Evolutionary conservation across 1,284 basidiomycete species (phyloP), one percentile per base, ranked within the genome.

Genomic region (Pascua sp.): DNA sequence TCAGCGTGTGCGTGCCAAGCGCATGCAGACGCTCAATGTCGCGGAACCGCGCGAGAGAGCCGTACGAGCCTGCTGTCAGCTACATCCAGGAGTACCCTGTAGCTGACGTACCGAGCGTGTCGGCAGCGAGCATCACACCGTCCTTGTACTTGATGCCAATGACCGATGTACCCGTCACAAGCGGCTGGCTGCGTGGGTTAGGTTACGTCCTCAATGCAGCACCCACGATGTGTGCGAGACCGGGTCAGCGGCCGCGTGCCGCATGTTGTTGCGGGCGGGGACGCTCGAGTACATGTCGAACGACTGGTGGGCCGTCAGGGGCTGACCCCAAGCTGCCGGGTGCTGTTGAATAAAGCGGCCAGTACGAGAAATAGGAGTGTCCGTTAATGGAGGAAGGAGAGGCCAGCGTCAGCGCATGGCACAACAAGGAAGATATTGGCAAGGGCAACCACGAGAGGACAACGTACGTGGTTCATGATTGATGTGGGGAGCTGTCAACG

Each of bases 51-150:
- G 96, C 93, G 45, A 98, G 86, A 8, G 93, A 97, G 56, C 96
- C 96, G 69, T 98, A 98, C 0, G 96, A 98, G 11, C 91, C 95
- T 94, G 65, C n/a, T 12, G 48, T 56, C 48, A 62, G 57, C 17
- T 47, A 12, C 47, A 18, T 32, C 36, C n/a, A n/a, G n/a, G n/a
- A n/a, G n/a, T n/a, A n/a, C n/a, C 8, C 4, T 15, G 16, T 5
- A 12, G 38, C 13, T 39, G 9, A 67, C 65, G 62, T 71, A 93
- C 92, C 92, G 51, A 98, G 87, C 67, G 89, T 98, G 81, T 99
- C 95, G 40, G 96, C 91, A n/a, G 96, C 93, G 81, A 99, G 86
- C 91, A 99, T 97, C 65, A 98, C 86, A 3, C 96, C 95, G 68
- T 91, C 92, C 76, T 94, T 92, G 83, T 85, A 98, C 77, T 90